Evolutionary conservation across 371 early-diverging fungal species (phyloP), one percentile per base, ranked within the genome.

Genomic region (Saksenaea vasiformis): DNA sequence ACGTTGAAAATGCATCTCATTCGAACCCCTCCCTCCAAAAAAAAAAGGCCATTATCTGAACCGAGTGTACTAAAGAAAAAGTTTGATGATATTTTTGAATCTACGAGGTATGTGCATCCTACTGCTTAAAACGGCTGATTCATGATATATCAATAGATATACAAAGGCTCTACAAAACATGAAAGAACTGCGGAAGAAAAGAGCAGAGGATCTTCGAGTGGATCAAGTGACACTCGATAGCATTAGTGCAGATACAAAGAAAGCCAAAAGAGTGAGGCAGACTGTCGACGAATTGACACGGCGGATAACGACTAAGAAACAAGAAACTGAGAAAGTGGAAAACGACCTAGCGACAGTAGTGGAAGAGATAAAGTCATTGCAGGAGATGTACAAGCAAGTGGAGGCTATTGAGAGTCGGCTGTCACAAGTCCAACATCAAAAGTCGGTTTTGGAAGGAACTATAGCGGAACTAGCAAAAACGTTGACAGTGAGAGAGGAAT

Each of bases 71-170:
- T 99, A 31, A 99, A 99, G 75, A 99, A 99, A 73, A 96, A 93
- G 70, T 97, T 99, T 79, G 99, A 99, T 77, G 99, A 98, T 31
- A 99, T 99, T 51, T 99, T 99, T 83, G 90, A 94, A 0, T 88
- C 97, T 0, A 93, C 96, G 13, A 79, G 90, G 86, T 94, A 85
- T 69, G 76, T 8, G n/a, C 10, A 38, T 17, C 10, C 44, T 8
- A 15, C 17, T 27, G 0, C n/a, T 26, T 35, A 14, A 10, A 3
- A 15, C 17, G n/a, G 27, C n/a, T 5, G 28, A 11, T 27, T 57
- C 14, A 47, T n/a, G 24, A 36, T 60, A 15, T 70, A 69, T n/a
- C n/a, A 34, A 58, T 44, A 86, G 89, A 64, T 99, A 96, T 69
- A 93, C 95, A 36, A 98, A 95, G 67, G 98, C 95, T 4, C 73